Base-by-base conservation (phyloP, 225 moss, liverwort and hornwort species). In the Bryum argenteum region DNA sequence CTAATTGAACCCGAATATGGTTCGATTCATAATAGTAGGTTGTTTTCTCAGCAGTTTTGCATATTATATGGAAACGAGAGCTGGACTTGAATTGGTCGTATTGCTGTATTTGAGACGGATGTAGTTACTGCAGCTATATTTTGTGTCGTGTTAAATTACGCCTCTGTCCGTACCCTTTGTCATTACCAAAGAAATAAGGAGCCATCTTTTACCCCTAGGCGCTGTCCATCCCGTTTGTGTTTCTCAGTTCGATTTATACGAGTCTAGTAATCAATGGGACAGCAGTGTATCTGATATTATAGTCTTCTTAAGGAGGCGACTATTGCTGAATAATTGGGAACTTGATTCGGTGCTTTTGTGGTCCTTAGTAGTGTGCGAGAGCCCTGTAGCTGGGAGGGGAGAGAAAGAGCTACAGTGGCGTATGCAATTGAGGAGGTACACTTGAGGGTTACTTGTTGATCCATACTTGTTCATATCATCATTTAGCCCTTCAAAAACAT, bases 181-280 rank as follows among this genome's bases (percentile, higher is more conserved):
- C 22, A 61, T 12, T 71, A n/a, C 28, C 20, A 63, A 62, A 39
- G 75, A 71, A 75, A 75, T 71, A 78, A 82, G 74, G 52, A 74
- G 62, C 61, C 15, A 13, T 67, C 47, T 57, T 26, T 28, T 77
- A 54, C 56, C 74, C 39, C 19, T 56, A n/a, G n/a, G n/a, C n/a
- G 26, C 65, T 38, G 62, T 26, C 52, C 24, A 19, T 54, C 3
- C 18, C 19, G 52, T 19, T 53, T 28, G 26, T 54, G 40, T 51
- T 9, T 52, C 67, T 41, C 14, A 41, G 61, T 41, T 67, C 19
- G 28, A 28, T 19, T 52, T 42, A 13, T 75, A 52, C 53, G 15
- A 44, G 14, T 11, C 44, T 44, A 12, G 11, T 44, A 44, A 42
- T 44, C 44, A 44, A 44, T 44, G 11, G 44, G 11, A 44, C 44